Conservation (phyloP, 345 rosid genomes). For the Linum tenue region DNA sequence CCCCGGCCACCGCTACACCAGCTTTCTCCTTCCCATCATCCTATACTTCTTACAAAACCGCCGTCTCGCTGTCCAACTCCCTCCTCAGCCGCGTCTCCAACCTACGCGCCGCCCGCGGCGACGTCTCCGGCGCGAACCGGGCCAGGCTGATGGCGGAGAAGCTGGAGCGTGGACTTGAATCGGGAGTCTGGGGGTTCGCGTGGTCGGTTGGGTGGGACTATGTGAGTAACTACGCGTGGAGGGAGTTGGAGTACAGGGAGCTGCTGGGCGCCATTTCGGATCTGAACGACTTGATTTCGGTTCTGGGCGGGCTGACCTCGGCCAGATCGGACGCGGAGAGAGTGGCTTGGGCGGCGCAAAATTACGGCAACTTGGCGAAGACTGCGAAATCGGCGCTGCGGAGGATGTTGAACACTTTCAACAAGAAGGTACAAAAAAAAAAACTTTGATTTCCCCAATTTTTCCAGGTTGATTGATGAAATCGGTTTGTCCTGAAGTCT, state of each 20-base stretch:
- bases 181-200: slow-evolving; percentile 35
- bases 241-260: slow-evolving; percentile 44
- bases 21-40: slow-evolving; percentile 21
- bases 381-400: slow-evolving; percentile 36
- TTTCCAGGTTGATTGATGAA: too few species aligned
- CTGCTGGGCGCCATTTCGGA: slow-evolving; percentile 46
- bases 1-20: slow-evolving; percentile 22
- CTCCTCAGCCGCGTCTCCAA: slow-evolving; percentile 66
- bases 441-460: too few species aligned
- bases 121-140: slow-evolving; percentile 38
- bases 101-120: slow-evolving; percentile 66
- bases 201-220: slow-evolving; percentile 80
- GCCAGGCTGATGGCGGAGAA: slow-evolving; percentile 42
- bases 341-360: slow-evolving; percentile 38
- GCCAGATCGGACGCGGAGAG: slow-evolving; percentile 39
- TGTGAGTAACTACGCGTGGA: slow-evolving; percentile 62
- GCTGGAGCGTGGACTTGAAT: slow-evolving; percentile 39
- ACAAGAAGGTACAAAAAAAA: slow-evolving; percentile 37
- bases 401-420: slow-evolving; percentile 43
- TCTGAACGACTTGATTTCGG: slow-evolving; percentile 43
- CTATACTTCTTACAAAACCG: slow-evolving; percentile 30
- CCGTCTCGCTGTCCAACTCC: slow-evolving; percentile 56
- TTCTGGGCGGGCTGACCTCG: slow-evolving; percentile 37
- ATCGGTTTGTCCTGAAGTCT: not conserved
- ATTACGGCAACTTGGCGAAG: slow-evolving; percentile 41